Conservation (phyloP, 257 asterid genomes). For the Ajuga chamaepitys region DNA sequence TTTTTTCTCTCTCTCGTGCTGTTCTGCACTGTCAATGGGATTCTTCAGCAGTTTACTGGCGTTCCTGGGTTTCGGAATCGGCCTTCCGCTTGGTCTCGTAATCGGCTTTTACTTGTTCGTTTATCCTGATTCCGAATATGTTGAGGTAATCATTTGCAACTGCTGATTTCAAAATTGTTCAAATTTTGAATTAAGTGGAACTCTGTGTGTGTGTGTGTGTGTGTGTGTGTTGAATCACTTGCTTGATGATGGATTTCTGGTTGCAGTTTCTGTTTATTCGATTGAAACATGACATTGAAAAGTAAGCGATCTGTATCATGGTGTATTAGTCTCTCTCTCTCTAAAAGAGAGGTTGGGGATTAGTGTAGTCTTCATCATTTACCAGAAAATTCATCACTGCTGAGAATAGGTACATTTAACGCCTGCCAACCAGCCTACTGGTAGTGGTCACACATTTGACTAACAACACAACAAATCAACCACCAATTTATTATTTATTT, state of each 20-base stretch:
- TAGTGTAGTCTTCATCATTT: background rate
- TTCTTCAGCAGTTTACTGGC: conserved; percentile 61
- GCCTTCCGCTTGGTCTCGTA: conserved; percentile 51
- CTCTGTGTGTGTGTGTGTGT: background rate
- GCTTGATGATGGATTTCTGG: background rate
- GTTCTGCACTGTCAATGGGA: conserved; percentile 37
- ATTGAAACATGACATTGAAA: background rate
- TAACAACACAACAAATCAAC: background rate
- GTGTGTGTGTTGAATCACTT: background rate
- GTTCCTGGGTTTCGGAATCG: conserved; percentile 63
- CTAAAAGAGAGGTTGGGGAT: background rate
- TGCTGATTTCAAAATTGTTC: conserved; percentile 1
- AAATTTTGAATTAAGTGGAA: background rate
- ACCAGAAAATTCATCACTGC: background rate
- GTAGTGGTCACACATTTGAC: conserved; percentile 4
- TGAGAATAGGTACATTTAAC: background rate
- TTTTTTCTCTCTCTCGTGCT: background rate
- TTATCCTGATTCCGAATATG: conserved; percentile 43
- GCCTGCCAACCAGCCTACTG: conserved; percentile 13
- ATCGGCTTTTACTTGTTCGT: conserved; percentile 69
- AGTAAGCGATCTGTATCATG: background rate
- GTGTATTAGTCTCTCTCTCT: background rate
- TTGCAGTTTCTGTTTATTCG: background rate
- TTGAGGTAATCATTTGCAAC: conserved; percentile 38
- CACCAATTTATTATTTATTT: background rate